Evolutionary conservation across 1,284 basidiomycete genomes (phyloP).

Genomic region (Tilletia horrida): DNA sequence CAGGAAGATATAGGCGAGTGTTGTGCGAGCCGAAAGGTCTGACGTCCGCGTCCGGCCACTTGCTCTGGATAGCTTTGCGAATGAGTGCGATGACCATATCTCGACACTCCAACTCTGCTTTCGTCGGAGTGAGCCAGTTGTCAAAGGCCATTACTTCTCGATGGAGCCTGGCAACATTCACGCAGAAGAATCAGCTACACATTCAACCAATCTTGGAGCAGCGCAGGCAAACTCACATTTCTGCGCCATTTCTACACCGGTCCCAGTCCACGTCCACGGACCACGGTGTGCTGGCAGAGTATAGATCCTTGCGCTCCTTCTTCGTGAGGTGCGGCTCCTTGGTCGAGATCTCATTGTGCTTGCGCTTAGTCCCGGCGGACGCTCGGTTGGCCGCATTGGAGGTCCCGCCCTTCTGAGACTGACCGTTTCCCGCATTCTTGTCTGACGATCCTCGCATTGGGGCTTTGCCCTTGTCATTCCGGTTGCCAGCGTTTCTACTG

Average conservation of each 20-base stretch:
- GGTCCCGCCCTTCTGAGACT: not conserved
- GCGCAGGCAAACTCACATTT: conserved; percentile 30
- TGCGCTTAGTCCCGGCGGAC: conserved; percentile 36
- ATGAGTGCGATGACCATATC: conserved; percentile 73
- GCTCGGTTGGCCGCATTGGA: not conserved
- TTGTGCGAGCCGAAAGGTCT: conserved; percentile 87
- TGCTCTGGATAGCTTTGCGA: conserved; percentile 64
- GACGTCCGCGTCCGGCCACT: conserved; percentile 77
- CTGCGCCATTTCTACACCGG: conserved; percentile 69
- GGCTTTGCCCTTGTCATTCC: no score
- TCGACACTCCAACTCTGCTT: conserved; percentile 77
- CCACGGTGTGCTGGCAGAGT: conserved; percentile 74
- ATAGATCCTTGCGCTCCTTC: conserved; percentile 64
- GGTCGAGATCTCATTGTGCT: conserved; percentile 36
- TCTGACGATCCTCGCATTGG: not conserved
- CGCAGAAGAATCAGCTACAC: not conserved
- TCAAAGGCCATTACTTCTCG: conserved; percentile 65
- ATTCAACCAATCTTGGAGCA: not conserved
- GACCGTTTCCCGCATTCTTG: not conserved
- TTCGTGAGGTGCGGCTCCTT: conserved; percentile 58
- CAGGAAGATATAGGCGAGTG: conserved; percentile 89
- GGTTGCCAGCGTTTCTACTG: not conserved
- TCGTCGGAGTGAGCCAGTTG: conserved; percentile 80
- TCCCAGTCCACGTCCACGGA: conserved; percentile 72
- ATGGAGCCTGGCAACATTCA: conserved; percentile 31